phyloP scores from a whole-genome alignment of 2,329 filamentous ascomycete species.

The Elsinoe necatrix region DNA sequence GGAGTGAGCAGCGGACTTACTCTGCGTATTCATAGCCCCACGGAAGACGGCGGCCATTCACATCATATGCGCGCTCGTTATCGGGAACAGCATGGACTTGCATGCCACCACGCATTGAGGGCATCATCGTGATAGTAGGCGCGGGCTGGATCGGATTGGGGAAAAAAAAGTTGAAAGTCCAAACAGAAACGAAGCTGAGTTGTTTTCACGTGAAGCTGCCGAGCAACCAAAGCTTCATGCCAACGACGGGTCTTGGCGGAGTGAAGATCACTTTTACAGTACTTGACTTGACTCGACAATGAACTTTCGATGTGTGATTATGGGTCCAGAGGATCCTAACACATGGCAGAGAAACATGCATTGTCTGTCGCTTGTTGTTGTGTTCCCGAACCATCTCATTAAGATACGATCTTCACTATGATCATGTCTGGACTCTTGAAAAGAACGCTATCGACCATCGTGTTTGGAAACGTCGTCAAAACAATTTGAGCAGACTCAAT shows the following conservation, averaged over 20 bases:
- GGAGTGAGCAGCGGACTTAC: slow-evolving; percentile 34
- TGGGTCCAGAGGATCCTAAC: no score
- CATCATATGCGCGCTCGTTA: slow-evolving; percentile 52
- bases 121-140: slow-evolving; percentile 13
- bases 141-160: neutral
- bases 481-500: no score
- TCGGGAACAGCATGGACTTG: slow-evolving; percentile 59
- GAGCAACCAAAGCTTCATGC: slow-evolving; percentile 11
- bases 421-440: no score
- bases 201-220: slow-evolving; percentile 15
- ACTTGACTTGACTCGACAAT: no score
- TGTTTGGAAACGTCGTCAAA: no score
- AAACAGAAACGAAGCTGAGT: slow-evolving; percentile 5
- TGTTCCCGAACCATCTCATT: no score
- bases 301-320: no score
- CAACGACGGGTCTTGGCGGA: slow-evolving; percentile 7
- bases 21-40: slow-evolving; percentile 56
- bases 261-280: neutral
- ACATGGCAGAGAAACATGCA: no score
- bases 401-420: no score
- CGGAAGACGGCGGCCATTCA: slow-evolving; percentile 51
- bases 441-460: no score
- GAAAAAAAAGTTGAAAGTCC: neutral
- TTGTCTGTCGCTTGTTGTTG: no score
- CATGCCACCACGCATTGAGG: slow-evolving; percentile 36